A percentile compares a stretch with the other conserved stretches of the same genome.
Conservation (phyloP, 2,329 filamentous ascomycete species). For the Kalaharituber pfeilii region DNA sequence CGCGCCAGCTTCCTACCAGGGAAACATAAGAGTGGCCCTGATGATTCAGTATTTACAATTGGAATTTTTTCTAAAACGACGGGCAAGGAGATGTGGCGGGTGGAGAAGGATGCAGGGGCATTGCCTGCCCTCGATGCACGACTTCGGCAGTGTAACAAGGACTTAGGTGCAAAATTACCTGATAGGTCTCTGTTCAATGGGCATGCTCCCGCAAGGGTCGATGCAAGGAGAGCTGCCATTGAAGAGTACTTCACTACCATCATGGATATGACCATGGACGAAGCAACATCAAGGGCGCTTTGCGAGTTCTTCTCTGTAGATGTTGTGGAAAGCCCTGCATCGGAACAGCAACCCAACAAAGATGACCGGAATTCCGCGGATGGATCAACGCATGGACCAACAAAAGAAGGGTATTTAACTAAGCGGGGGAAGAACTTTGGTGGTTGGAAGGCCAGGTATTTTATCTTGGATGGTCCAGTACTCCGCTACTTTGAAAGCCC, state of each 20-base stretch:
- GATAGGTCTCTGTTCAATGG: constrained; percentile 77
- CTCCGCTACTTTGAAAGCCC: constrained; percentile 85
- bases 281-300: constrained; percentile 56
- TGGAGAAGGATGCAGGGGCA: constrained; percentile 78
- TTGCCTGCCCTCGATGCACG: constrained; percentile 67
- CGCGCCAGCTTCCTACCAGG: constrained; percentile 66
- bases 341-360: background rate
- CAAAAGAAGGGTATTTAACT: constrained; percentile 61
- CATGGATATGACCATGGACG: constrained; percentile 65
- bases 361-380: constrained; percentile 10
- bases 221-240: constrained; percentile 63
- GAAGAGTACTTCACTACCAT: constrained; percentile 75
- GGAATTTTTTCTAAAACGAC: constrained; percentile 66
- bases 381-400: constrained; percentile 20
- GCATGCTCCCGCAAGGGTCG: constrained; percentile 83
- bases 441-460: constrained; percentile 78
- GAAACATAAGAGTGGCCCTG: constrained; percentile 51
- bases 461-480: constrained; percentile 47
- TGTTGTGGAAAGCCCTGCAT: constrained; percentile 34
- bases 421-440: constrained; percentile 98
- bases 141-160: constrained; percentile 45
- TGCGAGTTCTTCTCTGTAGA: constrained; percentile 70
- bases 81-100: constrained; percentile 68
- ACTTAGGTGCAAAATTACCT: constrained; percentile 46
- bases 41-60: constrained; percentile 85